Base-by-base conservation (phyloP, 305 asterid species). In the Solanum hybrid region DNA sequence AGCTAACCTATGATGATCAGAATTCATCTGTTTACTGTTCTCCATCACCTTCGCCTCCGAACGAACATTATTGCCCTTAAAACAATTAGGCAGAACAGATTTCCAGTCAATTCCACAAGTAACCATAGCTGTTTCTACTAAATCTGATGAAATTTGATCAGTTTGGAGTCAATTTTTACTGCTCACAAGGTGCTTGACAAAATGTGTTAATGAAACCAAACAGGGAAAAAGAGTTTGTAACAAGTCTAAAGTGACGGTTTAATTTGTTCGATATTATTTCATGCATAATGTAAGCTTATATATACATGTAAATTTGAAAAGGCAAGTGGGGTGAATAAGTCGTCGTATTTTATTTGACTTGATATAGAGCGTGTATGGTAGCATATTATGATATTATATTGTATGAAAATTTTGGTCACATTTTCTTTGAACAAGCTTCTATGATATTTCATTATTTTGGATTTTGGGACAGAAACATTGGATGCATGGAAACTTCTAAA, bases 1-100 rank as follows among this genome's bases (percentile, higher is more conserved):
- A 0, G 95, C 93, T 70, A 95, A 79, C 34, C 98, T 93, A 17
- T 93, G 93, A 75, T n/a, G 81, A 57, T 65, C 90, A 45, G 86
- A 88, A 88, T 75, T 38, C 24, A 22, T 76, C 84, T 75, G 72
- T 27, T 83, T 83, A 41, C 38, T 26, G 5, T 2, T 17, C 61
- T 83, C 38, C n/a, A 83, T 83, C 36, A 84, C 72, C 41, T 84
- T 84, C 7, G 1, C 15, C 31, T 51, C 41, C n/a, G 76, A 51
- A 51, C 41, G 75, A 84, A 84, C 20, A 41, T 27, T 5, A 14
- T 84, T 51, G 76, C 2, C 12, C 20, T 84, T 84, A 1, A 84
- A 84, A 0, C 88, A 84, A 22, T 51, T 84, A 3, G 76, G 41
- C 15, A 84, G 5, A 31, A 84, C 38, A 84, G 72, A 10, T 84